These are phyloP conservation scores for Fonsecaea pugnacius DNA, from an alignment of 2,329 filamentous ascomycete species.

Conservation along the genomic window DNA sequence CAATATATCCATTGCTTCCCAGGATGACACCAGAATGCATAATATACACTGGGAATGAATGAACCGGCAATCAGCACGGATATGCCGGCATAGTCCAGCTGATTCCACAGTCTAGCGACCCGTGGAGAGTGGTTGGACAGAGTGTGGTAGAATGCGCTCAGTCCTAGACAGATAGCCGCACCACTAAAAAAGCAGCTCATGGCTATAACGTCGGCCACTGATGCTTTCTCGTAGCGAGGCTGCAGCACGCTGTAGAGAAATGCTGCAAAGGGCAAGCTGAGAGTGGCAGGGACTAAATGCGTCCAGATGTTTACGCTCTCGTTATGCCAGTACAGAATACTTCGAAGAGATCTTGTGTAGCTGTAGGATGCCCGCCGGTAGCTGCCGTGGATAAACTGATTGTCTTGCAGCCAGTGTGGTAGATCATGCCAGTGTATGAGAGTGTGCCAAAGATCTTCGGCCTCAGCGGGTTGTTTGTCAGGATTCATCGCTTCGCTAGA, in stretches of 20 bases:
- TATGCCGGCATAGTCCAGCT: slow-evolving; percentile 93
- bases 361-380: slow-evolving; percentile 69
- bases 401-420: slow-evolving; percentile 64
- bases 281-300: slow-evolving; percentile 69
- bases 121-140: slow-evolving; percentile 80
- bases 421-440: slow-evolving; percentile 55
- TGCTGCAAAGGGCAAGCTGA: slow-evolving; percentile 46
- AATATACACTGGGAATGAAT: slow-evolving; percentile 86
- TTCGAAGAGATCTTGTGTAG: slow-evolving; percentile 61
- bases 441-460: slow-evolving; percentile 40
- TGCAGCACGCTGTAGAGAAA: slow-evolving; percentile 63
- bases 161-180: slow-evolving; percentile 72
- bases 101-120: slow-evolving; percentile 84
- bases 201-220: slow-evolving; percentile 66
- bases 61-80: slow-evolving; percentile 88
- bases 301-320: slow-evolving; percentile 74
- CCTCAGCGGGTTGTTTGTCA: slow-evolving; percentile 25
- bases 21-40: slow-evolving; percentile 76
- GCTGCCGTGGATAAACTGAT: slow-evolving; percentile 69
- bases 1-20: slow-evolving; percentile 72
- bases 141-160: slow-evolving; percentile 84
- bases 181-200: slow-evolving; percentile 81
- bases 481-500: neutral
- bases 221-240: slow-evolving; percentile 69
- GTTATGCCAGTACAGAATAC: slow-evolving; percentile 68